Base-by-base conservation (phyloP, 768 basidiomycete genomes). In the Termitomyces sp. region DNA sequence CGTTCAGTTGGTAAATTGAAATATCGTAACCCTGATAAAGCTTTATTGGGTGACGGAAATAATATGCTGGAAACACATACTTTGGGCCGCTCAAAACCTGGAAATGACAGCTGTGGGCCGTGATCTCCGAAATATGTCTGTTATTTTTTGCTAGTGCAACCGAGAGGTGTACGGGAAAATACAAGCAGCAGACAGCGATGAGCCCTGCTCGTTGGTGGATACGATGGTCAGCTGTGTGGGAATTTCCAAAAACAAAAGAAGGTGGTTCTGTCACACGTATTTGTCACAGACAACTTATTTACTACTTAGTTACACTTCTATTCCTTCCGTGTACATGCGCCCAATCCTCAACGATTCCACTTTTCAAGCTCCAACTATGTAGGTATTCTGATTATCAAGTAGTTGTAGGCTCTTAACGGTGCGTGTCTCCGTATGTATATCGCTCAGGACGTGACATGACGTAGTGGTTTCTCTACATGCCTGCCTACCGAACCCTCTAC, bases 171-270 rank as follows among this genome's bases (percentile, higher is more conserved):
- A 16, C 54, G 29, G 50, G 19, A 56, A 16, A 49, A 43, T 41
- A 52, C 47, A 46, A 57, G 56, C 59, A 58, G 52, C 37, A 53
- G 48, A 34, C 35, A 52, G 50, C 32, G 49, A 52, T 54, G 21
- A 31, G 11, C 57, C 62, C 55, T 61, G 64, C 63, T 69, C 67
- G 71, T 60, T 66, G 69, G 63, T 62, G 56, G 66, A 63, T 60
- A 66, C 63, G 57, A 58, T 66, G 61, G 63, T 57, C 66, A 63
- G 62, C 62, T 51, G 58, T 65, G 68, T 69, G 66, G 59, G 69
- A 69, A 68, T 62, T 54, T 60, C 54, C 43, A 58, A 61, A 61
- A n/a, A 21, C 10, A 44, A 44, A 44, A 44, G 25, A 44, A 29
- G 43, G 43, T 44, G 43, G 25, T 7, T 16, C 0, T 12, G 43